A percentile compares a stretch with the other conserved stretches of the same genome.
Conservation (phyloP, 2,329 filamentous ascomycete genomes). For the Fusarium torreyae region DNA sequence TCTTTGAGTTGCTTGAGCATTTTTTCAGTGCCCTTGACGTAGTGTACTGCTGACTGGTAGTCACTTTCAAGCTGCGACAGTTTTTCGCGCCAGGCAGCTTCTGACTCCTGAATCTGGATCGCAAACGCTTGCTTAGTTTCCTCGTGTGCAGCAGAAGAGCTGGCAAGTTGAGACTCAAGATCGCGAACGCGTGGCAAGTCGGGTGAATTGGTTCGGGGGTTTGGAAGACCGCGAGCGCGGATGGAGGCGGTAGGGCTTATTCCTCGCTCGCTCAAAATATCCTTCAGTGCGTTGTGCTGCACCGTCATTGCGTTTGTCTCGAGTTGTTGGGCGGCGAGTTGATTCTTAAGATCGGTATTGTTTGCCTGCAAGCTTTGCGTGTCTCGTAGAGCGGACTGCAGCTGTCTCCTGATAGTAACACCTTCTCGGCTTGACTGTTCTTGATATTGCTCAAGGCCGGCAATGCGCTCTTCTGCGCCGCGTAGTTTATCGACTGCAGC, state of each 20-base stretch:
- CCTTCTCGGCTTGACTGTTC: conserved; percentile 97
- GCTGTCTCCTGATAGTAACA: conserved; percentile 88
- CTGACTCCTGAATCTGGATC: conserved; percentile 86
- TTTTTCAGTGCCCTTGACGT: conserved; percentile 98
- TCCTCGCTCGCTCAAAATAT: conserved; percentile 90
- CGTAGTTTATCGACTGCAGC: conserved; percentile 89
- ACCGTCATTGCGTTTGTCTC: conserved; percentile 95
- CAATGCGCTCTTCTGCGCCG: conserved; percentile 95
- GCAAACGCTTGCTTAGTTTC: conserved; percentile 86
- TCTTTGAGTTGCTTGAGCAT: conserved; percentile 99
- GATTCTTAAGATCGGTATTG: conserved; percentile 85
- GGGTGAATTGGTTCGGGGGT: conserved; percentile 80
- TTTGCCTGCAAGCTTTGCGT: conserved; percentile 84
- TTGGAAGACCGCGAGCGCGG: conserved; percentile 80
- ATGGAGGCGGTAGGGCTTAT: conserved; percentile 82
- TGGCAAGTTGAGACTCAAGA: conserved; percentile 88
- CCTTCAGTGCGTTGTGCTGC: conserved; percentile 93
- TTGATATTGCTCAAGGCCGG: conserved; percentile 95
- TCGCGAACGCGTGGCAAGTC: conserved; percentile 85
- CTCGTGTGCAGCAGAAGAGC: conserved; percentile 83
- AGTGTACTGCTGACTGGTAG: conserved; percentile 97
- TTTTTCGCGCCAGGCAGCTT: conserved; percentile 91
- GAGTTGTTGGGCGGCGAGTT: conserved; percentile 87
- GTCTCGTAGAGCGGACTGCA: conserved; percentile 88
- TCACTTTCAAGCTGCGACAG: conserved; percentile 95